A percentile compares a stretch with the other conserved stretches of the same genome.
phyloP scores from a whole-genome alignment of 306 rosid genomes.

The Trifolium fragiferum region DNA sequence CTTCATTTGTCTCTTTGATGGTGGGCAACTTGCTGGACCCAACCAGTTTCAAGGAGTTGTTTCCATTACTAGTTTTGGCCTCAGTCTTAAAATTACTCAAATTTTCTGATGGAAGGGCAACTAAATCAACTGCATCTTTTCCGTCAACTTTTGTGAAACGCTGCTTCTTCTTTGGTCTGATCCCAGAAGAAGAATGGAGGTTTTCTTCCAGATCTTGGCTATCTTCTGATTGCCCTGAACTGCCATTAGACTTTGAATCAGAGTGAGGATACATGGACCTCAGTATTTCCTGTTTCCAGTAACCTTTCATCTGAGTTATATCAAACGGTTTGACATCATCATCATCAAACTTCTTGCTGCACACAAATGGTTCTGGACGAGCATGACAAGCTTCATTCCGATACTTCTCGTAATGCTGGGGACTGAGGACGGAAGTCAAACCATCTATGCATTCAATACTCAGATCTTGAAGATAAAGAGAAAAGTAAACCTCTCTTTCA shows the following conservation, averaged over 20 bases:
- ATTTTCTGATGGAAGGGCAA: slow-evolving; percentile 27
- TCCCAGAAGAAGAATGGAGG: slow-evolving; percentile 24
- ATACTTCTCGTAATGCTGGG: slow-evolving; percentile 70
- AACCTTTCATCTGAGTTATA: slow-evolving; percentile 79
- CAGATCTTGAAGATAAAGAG: slow-evolving; percentile 97
- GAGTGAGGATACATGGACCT: slow-evolving; percentile 55
- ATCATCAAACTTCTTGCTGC: slow-evolving; percentile 66
- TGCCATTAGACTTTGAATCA: slow-evolving; percentile 51
- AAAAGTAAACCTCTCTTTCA: slow-evolving; percentile 93
- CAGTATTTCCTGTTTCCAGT: slow-evolving; percentile 86
- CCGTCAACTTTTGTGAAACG: slow-evolving; percentile 41
- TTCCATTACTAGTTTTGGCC: slow-evolving; percentile 38
- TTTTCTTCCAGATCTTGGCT: slow-evolving; percentile 51
- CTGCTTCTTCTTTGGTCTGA: slow-evolving; percentile 71
- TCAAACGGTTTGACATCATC: slow-evolving; percentile 76
- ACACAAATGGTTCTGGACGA: slow-evolving; percentile 64
- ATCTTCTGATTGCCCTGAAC: slow-evolving; percentile 54
- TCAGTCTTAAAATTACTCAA: slow-evolving; percentile 23
- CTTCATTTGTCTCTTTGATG: slow-evolving; percentile 40
- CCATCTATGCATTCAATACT: slow-evolving; percentile 98
- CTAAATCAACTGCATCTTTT: slow-evolving; percentile 38
- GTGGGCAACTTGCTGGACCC: slow-evolving; percentile 34
- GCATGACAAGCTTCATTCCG: slow-evolving; percentile 60
- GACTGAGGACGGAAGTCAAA: slow-evolving; percentile 84
- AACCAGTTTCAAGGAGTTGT: slow-evolving; percentile 30